A percentile compares a stretch with the other conserved stretches of the same genome.
phyloP scores from a whole-genome alignment of 805 yeast genomes.

The Saturnispora gosingensis region DNA sequence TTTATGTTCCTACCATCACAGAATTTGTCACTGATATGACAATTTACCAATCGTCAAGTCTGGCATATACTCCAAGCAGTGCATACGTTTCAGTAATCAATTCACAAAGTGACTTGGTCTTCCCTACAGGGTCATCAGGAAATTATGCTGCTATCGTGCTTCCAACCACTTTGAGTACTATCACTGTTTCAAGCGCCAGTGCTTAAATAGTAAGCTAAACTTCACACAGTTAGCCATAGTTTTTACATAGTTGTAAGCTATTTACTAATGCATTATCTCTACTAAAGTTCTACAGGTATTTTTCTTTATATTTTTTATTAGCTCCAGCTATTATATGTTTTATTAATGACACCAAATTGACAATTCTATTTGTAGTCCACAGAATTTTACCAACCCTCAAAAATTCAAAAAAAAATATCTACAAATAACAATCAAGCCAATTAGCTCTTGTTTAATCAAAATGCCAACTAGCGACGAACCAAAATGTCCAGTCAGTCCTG shows the following conservation, averaged over 20 bases:
- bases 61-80: constrained; percentile 10
- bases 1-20: background rate
- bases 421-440: background rate
- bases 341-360: background rate
- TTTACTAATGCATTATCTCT: background rate
- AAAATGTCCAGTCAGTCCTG: constrained; percentile 63
- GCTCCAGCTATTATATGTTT: background rate
- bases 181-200: constrained; percentile 1
- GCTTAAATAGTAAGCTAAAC: background rate
- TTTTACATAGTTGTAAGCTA: background rate
- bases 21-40: constrained; percentile 2
- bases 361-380: background rate
- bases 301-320: background rate
- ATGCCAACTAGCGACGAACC: constrained; percentile 16
- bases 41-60: constrained; percentile 9
- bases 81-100: constrained; percentile 10
- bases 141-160: constrained; percentile 8
- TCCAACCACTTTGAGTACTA: constrained; percentile 8
- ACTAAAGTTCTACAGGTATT: background rate
- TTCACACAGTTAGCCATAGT: background rate
- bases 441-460: background rate
- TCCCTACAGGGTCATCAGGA: constrained; percentile 1
- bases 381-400: background rate
- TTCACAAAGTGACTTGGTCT: constrained; percentile 3
- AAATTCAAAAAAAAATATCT: background rate